phyloP scores from a whole-genome alignment of 495 filamentous ascomycete genomes.

The Aspergillus nanangensis region DNA sequence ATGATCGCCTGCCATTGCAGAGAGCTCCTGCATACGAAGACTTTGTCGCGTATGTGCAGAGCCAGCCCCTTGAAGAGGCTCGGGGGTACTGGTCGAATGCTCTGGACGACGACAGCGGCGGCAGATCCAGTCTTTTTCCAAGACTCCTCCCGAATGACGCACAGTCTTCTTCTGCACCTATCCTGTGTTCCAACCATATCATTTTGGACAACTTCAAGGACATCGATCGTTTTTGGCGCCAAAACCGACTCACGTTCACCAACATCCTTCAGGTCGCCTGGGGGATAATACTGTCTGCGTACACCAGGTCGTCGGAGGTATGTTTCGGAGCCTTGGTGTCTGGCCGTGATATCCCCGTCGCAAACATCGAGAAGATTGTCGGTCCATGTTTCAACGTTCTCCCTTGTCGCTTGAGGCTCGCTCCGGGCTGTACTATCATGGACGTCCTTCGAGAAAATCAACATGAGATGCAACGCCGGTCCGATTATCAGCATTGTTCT shows the following conservation, averaged over 20 bases:
- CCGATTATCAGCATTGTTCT: background rate
- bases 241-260: conserved; percentile 3
- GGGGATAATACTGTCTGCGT: conserved; percentile 29
- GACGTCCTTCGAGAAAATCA: background rate
- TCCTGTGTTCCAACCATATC: no score
- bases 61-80: background rate
- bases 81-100: background rate
- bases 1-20: background rate
- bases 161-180: no score
- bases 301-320: conserved; percentile 29
- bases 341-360: conserved; percentile 18
- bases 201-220: no score
- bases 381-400: background rate
- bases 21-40: background rate
- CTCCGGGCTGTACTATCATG: background rate
- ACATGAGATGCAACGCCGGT: background rate
- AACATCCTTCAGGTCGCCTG: conserved; percentile 30
- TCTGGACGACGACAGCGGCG: no score
- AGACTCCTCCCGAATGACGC: no score
- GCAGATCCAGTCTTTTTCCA: no score
- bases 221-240: background rate
- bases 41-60: background rate
- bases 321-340: conserved; percentile 32
- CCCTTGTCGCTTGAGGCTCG: background rate
- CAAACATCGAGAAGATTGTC: background rate